Conservation (phyloP, 805 yeast species). For the Candida palmyrensis region DNA sequence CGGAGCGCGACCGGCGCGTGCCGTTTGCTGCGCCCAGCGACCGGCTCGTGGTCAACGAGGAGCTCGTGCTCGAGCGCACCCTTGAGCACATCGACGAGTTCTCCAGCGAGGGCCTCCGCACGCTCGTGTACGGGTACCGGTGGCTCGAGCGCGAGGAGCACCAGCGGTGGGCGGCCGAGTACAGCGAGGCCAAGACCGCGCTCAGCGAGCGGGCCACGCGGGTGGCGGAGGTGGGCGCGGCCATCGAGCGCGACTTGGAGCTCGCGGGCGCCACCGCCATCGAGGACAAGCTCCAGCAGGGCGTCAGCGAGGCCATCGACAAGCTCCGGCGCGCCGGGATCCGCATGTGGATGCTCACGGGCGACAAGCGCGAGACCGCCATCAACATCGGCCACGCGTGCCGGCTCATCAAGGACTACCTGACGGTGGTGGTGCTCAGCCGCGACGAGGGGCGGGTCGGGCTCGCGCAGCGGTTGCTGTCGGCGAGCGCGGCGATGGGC, state of each 20-base stretch:
- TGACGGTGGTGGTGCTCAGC: constrained; percentile 75
- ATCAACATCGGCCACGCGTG: constrained; percentile 96
- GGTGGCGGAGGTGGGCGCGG: constrained; percentile 68
- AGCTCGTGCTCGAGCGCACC: constrained; percentile 74
- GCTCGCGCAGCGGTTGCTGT: constrained; percentile 62
- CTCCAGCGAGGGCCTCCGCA: constrained; percentile 91
- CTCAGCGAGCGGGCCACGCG: constrained; percentile 58
- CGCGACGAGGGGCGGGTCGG: constrained; percentile 45
- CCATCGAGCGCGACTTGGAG: constrained; percentile 63
- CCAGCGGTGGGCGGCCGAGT: constrained; percentile 60
- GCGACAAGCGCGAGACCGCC: constrained; percentile 97
- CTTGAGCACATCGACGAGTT: constrained; percentile 89
- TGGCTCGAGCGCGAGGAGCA: constrained; percentile 62
- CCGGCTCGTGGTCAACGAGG: constrained; percentile 60
- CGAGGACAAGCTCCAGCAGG: constrained; percentile 93
- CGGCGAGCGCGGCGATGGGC: constrained; percentile 69
- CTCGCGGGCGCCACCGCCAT: constrained; percentile 93
- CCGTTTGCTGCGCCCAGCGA: constrained; percentile 50
- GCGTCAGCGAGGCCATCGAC: constrained; percentile 94
- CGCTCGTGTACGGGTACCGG: constrained; percentile 75
- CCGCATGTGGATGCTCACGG: constrained; percentile 97
- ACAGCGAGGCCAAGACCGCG: constrained; percentile 73
- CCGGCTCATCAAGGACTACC: constrained; percentile 85
- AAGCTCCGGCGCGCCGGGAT: constrained; percentile 90
- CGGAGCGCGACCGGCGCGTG: constrained; percentile 1